Base-by-base conservation (phyloP, 2,329 filamentous ascomycete genomes). In the Neofusicoccum umdonicola region DNA sequence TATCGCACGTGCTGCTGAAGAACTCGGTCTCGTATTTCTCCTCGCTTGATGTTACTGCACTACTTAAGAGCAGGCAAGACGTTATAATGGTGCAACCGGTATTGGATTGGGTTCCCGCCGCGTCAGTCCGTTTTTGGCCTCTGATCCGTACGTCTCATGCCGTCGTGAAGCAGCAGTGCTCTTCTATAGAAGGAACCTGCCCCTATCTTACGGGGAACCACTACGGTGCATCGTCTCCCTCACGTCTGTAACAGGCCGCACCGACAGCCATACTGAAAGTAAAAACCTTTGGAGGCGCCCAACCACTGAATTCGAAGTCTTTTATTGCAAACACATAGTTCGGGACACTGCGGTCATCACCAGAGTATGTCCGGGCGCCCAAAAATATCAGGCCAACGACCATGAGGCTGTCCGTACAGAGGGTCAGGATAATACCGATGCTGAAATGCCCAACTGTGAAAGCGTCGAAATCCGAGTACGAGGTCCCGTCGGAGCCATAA, bases 401-500 rank as follows among this genome's bases (percentile, higher is more conserved):
- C 17, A 47, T 47, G 12, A 47, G 9, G 8, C 17, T 19, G 8
- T n/a, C 44, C 4, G 69, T 8, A 2, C 69, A 62, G 2, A 37
- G 66, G 22, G 19, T 66, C 4, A 63, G 39, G 6, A 69, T 70
- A 27, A 71, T 68, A 0, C 67, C 68, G 0, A 64, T 48, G 11
- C 39, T 42, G 13, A 34, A 64, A 15, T 45, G 61, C 2, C 64
- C 58, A 48, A 27, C 52, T 2, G n/a, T 17, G 11, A 45, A 19
- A 3, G 42, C n/a, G 19, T 45, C 42, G 11, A 34, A 31, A 41
- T 62, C 17, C 0, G n/a, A 12, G 7, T 17, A 6, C 13, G 17
- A 17, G 3, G 42, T 45, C 17, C 42, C n/a, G 7, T 45, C 15
- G 8, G 42, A 50, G 13, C 80, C 69, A 3, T 17, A 17, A 17